A percentile compares a stretch with the other conserved stretches of the same genome.
phyloP scores from a whole-genome alignment of 768 basidiomycete species.

The Strobilomyces echinocephalus region DNA sequence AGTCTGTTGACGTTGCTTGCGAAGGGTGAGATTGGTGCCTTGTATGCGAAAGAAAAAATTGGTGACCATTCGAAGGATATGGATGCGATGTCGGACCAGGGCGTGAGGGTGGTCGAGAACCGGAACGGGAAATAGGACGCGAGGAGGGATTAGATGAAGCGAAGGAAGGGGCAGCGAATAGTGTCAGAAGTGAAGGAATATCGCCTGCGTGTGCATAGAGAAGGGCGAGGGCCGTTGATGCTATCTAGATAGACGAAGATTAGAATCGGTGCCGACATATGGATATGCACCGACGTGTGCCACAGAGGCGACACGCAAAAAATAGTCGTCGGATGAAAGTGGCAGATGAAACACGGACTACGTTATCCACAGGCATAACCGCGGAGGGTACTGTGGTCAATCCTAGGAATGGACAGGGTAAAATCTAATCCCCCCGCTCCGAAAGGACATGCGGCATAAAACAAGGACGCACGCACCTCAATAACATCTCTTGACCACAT shows the following conservation, averaged over 20 bases:
- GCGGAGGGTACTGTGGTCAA: neutral
- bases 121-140: slow-evolving; percentile 17
- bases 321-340: neutral
- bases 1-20: neutral
- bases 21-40: slow-evolving; percentile 7
- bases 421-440: slow-evolving; percentile 36
- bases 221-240: slow-evolving; percentile 29
- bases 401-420: slow-evolving; percentile 44
- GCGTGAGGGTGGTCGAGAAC: slow-evolving; percentile 23
- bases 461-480: slow-evolving; percentile 18
- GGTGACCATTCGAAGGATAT: slow-evolving; percentile 6
- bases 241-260: slow-evolving; percentile 15
- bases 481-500: slow-evolving; percentile 60
- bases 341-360: slow-evolving; percentile 37
- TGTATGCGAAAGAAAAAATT: slow-evolving; percentile 9
- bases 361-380: neutral
- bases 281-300: neutral
- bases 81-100: slow-evolving; percentile 12
- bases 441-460: slow-evolving; percentile 3
- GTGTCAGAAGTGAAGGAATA: slow-evolving; percentile 17
- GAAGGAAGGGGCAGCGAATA: slow-evolving; percentile 12
- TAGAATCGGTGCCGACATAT: slow-evolving; percentile 12
- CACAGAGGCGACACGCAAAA: neutral
- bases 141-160: slow-evolving; percentile 10
- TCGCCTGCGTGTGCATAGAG: slow-evolving; percentile 25